Evolutionary conservation across 140 eudicot species (phyloP).

Genomic region (Ambrosia hybrid): DNA sequence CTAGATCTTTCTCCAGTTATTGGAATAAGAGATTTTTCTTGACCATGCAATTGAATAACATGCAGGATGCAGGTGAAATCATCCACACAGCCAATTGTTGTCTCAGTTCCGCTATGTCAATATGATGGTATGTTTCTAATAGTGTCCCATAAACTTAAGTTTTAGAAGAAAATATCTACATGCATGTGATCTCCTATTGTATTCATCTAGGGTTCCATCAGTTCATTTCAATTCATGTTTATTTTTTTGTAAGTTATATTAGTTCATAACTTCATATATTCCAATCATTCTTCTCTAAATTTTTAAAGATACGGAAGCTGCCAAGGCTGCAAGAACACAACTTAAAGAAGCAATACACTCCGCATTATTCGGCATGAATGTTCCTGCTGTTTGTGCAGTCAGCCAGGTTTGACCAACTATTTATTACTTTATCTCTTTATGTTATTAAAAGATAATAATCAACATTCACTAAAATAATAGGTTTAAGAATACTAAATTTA

Average conservation of each 20-base stretch:
- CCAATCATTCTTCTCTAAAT: too few relatives aligned
- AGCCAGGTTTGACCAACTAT: too few relatives aligned
- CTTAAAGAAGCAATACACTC: too few relatives aligned
- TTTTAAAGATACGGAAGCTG: too few relatives aligned
- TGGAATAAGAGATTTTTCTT: conserved; percentile 10
- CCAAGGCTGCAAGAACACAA: too few relatives aligned
- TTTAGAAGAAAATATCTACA: neutral
- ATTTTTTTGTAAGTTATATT: too few relatives aligned
- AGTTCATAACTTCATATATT: too few relatives aligned
- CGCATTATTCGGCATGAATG: conserved; percentile 42
- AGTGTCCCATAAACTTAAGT: neutral
- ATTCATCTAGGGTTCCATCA: conserved; percentile 2
- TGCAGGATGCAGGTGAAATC: conserved; percentile 97
- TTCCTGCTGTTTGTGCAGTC: too few relatives aligned
- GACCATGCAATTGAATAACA: conserved; percentile 2
- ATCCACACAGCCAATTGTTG: conserved; percentile 70
- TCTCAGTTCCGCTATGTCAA: conserved; percentile 83
- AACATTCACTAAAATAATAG: too few relatives aligned
- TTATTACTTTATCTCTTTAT: too few relatives aligned
- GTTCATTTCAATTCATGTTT: neutral
- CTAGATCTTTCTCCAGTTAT: neutral
- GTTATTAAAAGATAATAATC: too few relatives aligned
- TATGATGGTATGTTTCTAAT: conserved; percentile 64
- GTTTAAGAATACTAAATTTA: too few relatives aligned
- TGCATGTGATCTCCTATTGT: neutral